Conservation (phyloP, 352 stramenopile genomes). For the Plasmopara viticola region DNA sequence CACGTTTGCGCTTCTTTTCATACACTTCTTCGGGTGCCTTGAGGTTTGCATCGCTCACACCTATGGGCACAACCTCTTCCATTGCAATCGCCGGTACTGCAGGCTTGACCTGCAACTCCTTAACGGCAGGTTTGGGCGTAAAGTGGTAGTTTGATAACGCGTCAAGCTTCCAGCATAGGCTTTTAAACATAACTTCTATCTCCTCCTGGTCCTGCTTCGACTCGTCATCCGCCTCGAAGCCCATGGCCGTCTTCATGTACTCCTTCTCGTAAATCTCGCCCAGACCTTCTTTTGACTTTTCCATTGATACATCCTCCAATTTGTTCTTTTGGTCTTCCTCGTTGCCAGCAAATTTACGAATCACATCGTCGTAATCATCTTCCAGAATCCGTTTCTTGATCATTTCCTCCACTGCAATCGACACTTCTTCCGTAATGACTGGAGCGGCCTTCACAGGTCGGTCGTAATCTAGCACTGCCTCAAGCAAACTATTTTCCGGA, state of each 20-base stretch:
- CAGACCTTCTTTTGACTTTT: conserved; percentile 88
- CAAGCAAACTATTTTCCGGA: conserved; percentile 90
- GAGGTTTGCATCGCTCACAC: conserved; percentile 79
- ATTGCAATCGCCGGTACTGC: conserved; percentile 76
- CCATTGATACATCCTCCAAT: conserved; percentile 89
- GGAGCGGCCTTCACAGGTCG: conserved; percentile 87
- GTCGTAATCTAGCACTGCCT: conserved; percentile 92
- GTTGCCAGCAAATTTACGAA: conserved; percentile 83
- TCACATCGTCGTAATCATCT: conserved; percentile 94
- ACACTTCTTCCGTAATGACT: conserved; percentile 90
- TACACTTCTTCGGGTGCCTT: conserved; percentile 79
- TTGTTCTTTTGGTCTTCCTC: conserved; percentile 78
- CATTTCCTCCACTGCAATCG: conserved; percentile 88
- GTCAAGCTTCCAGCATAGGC: conserved; percentile 92
- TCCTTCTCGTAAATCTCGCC: conserved; percentile 94
- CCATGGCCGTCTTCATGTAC: conserved; percentile 92
- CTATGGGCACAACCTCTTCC: conserved; percentile 80
- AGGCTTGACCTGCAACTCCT: conserved; percentile 85
- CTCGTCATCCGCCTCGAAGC: conserved; percentile 89
- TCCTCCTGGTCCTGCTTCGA: conserved; percentile 91
- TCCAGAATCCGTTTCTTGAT: conserved; percentile 93
- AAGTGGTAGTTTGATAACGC: conserved; percentile 95
- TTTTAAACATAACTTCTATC: conserved; percentile 93
- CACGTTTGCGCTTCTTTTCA: conserved; percentile 85
- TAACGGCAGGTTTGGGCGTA: conserved; percentile 88